Evolutionary conservation across 2,329 filamentous ascomycete species (phyloP), one percentile per base, ranked within the genome.

Genomic region (Fusarium pseudoanthophilum): DNA sequence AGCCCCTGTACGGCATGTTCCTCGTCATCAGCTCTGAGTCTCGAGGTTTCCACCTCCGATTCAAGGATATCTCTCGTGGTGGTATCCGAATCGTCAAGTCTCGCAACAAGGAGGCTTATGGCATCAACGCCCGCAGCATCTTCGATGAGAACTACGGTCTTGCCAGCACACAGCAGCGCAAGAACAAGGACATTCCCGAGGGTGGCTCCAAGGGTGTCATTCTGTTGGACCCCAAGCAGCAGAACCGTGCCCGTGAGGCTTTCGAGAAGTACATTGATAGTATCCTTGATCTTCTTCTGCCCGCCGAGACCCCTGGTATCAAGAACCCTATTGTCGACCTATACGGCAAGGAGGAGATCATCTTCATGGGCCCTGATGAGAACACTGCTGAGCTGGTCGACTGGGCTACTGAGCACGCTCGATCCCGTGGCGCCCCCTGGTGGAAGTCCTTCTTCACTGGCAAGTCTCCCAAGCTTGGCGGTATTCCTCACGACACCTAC

Each of bases 371-470:
- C 39, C 96, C 96, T 2, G 96, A 99, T 76, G 96, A 99, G 90
- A 99, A 99, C 85, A 99, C 96, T 2, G 96, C 96, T 28, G 94
- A 97, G 79, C 88, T 99, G 39, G 96, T 99, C 58, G 92, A 99
- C 84, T 99, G 96, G 96, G 96, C 96, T n/a, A 99, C 96, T 4
- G 92, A 96, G 83, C 96, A 99, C 82, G 96, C 96, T 69, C 91
- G 94, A 59, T 86, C 86, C 70, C 92, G 96, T 77, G 95, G 95
- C 51, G 96, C 96, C 9, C 94, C 95, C 34, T 99, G 95, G 94
- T 99, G 96, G 96, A 99, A 99, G 88, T 99, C 96, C 0, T 99
- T 99, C 90, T 99, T 99, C 88, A 99, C 96, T 5, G 96, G 96
- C 79, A 99, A 99, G 88, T 97, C 94, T 77, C 96, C 95, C 60